Conservation (phyloP, 441 rosid genomes). For the Arabidopsis lyrata region DNA sequence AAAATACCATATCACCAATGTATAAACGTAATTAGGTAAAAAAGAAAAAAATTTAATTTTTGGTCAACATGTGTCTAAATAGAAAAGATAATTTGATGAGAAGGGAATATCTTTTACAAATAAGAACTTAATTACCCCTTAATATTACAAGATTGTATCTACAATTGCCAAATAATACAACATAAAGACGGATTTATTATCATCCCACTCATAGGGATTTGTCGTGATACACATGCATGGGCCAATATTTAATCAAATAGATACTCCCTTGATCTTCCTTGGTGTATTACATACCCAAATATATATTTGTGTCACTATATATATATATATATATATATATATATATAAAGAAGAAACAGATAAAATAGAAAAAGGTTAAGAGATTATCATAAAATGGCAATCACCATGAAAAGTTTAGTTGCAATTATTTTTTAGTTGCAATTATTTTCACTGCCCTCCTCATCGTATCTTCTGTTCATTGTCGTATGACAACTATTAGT, state of each 20-base stretch:
- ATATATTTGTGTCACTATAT: neutral
- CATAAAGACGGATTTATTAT: neutral
- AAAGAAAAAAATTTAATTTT: too few species aligned
- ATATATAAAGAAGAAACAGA: neutral
- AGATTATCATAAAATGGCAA: neutral
- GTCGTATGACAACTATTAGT: neutral
- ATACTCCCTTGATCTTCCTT: neutral
- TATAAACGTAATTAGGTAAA: too few species aligned
- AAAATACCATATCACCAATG: too few species aligned
- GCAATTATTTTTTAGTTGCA: too few species aligned
- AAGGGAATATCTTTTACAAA: too few species aligned
- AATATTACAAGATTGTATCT: neutral
- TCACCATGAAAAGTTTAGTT: neutral
- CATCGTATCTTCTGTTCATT: conserved; percentile 4
- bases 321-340: neutral
- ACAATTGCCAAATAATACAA: neutral
- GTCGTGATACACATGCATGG: neutral
- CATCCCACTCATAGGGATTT: neutral
- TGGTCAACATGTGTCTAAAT: too few species aligned
- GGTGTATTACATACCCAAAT: neutral
- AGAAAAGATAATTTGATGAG: too few species aligned
- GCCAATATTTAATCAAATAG: neutral
- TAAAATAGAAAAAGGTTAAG: neutral
- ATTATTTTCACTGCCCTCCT: neutral
- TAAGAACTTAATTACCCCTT: too few species aligned